Percentiles rank a stretch among this genome's conserved stretches.
These are phyloP conservation scores for Pyricularia sp. DNA, from an alignment of 2,329 filamentous ascomycete genomes.

Conservation along the genomic window DNA sequence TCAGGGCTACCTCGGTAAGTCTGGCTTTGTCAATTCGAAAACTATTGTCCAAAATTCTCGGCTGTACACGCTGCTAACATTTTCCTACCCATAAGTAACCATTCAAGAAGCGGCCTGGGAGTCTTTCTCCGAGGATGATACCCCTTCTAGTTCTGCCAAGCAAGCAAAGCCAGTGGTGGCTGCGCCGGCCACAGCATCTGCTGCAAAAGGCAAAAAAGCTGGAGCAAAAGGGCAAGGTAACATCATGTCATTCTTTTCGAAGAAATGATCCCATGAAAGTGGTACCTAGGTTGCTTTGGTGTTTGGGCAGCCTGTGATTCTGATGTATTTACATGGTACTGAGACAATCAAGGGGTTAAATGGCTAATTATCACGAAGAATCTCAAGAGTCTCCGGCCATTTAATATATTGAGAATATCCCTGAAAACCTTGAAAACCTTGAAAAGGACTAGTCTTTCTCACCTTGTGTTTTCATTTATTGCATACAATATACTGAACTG, in stretches of 20 bases:
- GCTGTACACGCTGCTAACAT: not conserved
- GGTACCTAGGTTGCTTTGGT: not conserved
- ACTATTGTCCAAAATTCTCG: not conserved
- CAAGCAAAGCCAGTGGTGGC: constrained; percentile 35
- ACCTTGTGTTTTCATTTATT: too few relatives aligned
- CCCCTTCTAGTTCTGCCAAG: constrained; percentile 30
- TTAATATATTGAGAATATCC: not conserved
- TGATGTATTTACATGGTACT: not conserved
- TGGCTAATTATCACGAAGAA: not conserved
- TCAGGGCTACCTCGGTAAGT: constrained; percentile 75
- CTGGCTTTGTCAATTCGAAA: not conserved
- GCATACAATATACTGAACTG: too few relatives aligned
- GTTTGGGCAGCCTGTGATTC: not conserved
- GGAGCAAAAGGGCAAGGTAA: constrained; percentile 56
- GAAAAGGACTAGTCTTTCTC: not conserved
- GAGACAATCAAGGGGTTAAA: not conserved
- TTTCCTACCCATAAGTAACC: constrained; percentile 49
- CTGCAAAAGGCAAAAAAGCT: constrained; percentile 39
- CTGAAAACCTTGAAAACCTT: too few relatives aligned
- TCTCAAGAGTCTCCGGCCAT: not conserved
- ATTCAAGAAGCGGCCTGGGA: constrained; percentile 79
- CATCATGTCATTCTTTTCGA: constrained; percentile 87
- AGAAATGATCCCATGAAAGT: constrained; percentile 36
- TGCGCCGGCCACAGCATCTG: constrained; percentile 29
- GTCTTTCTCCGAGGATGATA: constrained; percentile 84